Conservation (phyloP, 495 filamentous ascomycete species). For the Pyrenula aspistea region DNA sequence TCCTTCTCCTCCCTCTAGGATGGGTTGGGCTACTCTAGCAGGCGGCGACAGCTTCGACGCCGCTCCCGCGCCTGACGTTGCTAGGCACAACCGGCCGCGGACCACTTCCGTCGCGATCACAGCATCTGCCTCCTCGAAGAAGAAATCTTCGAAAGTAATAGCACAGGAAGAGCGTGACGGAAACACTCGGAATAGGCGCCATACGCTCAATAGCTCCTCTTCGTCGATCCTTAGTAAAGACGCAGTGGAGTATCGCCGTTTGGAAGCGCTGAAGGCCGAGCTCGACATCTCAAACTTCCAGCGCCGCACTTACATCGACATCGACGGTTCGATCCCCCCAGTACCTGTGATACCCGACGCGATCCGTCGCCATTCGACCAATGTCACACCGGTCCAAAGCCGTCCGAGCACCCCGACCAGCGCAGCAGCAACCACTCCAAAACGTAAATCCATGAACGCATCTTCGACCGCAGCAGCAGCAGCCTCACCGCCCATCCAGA, state of each 20-base stretch:
- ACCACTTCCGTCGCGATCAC: background rate
- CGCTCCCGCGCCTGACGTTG: background rate
- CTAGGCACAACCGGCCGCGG: background rate
- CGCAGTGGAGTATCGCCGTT: background rate
- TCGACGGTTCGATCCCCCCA: background rate
- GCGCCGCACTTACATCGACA: background rate
- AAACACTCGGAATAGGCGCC: background rate
- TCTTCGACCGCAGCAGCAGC: background rate
- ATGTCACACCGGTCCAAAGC: background rate
- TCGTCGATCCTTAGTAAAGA: background rate
- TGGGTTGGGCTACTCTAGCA: background rate
- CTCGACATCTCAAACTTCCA: background rate
- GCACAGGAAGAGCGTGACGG: background rate
- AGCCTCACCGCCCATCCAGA: background rate
- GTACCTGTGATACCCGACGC: background rate
- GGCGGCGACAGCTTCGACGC: background rate
- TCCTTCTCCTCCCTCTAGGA: too few relatives aligned
- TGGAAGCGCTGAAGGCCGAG: background rate
- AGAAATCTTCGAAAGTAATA: background rate
- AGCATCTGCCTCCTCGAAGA: background rate
- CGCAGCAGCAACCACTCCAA: background rate
- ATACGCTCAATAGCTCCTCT: too few relatives aligned
- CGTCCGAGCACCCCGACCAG: background rate
- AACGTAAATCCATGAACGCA: background rate
- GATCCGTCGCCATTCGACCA: background rate